Percentiles rank a stretch among this genome's conserved stretches.
These are phyloP conservation scores for Periglandula ipomoeae DNA, from an alignment of 2,329 filamentous ascomycete species.

Conservation along the genomic window DNA sequence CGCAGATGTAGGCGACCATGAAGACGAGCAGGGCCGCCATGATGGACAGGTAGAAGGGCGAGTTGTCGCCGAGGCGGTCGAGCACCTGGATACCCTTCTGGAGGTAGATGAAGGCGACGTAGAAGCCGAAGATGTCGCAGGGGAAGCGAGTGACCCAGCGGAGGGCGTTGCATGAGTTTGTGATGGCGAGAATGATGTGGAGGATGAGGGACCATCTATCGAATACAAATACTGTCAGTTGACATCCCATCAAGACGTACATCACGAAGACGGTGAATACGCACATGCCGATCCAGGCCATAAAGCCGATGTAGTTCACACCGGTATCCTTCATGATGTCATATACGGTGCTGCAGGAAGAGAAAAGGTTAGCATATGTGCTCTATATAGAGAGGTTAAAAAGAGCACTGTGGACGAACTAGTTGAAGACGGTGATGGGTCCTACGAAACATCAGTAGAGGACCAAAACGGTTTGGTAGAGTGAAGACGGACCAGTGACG, in stretches of 20 bases:
- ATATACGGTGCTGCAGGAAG: constrained; percentile 60
- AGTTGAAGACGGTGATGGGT: constrained; percentile 92
- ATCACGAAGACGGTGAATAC: constrained; percentile 14
- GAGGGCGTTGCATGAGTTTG: constrained; percentile 82
- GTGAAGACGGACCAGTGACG: constrained; percentile 53
- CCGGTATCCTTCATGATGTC: constrained; percentile 73
- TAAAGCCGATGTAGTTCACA: constrained; percentile 78
- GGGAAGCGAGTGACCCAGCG: constrained; percentile 85
- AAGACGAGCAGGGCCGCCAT: constrained; percentile 70
- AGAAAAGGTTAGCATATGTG: no score
- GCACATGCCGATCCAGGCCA: constrained; percentile 81
- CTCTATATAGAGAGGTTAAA: neutral
- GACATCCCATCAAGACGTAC: neutral
- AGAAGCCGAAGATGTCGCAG: constrained; percentile 91
- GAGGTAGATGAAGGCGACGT: constrained; percentile 84
- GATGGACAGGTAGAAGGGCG: constrained; percentile 70
- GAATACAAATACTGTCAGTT: neutral
- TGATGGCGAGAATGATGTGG: constrained; percentile 75
- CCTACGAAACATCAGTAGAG: constrained; percentile 28
- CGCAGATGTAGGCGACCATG: constrained; percentile 65
- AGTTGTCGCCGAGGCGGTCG: constrained; percentile 58
- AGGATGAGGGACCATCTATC: constrained; percentile 72
- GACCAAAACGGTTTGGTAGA: neutral
- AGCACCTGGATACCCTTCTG: constrained; percentile 87
- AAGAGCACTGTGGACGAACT: constrained; percentile 34